Evolutionary conservation across 352 stramenopile genomes (phyloP), one percentile per base, ranked within the genome.

Genomic region (Hyaloperonospora brassicae): DNA sequence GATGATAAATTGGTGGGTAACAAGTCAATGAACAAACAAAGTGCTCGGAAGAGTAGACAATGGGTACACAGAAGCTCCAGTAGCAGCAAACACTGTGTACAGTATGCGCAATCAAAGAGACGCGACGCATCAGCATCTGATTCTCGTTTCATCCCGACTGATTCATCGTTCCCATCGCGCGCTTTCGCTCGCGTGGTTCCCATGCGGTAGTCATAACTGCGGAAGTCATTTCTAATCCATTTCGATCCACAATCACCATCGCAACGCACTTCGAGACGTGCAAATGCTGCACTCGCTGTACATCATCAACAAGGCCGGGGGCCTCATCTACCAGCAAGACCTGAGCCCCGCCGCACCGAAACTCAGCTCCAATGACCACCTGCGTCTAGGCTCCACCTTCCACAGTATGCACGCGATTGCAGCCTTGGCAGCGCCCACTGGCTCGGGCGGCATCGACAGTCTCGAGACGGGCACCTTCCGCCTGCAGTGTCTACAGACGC

Each of bases 331-430:
- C 70, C 88, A 96, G 66, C 79, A 96, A 67, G 84, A 97, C 61
- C 72, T 97, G 50, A 95, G 86, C 52, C 57, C 71, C 5, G 68
- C 72, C 1, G 89, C 88, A 40, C 86, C 90, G 30, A 84, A 86
- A 53, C 72, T 97, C 35, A 91, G 67, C 51, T 88, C 80, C 39
- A 97, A 97, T 62, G 91, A 97, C 58, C 91, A 93, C 62, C 68
- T 97, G 44, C 79, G 89, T 41, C 69, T 97, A 39, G 91, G 87
- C n/a, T 97, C 91, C 11, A 97, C 89, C 12, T 97, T 97, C 68
- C 91, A 97, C 68, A 93, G 82, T 54, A 93, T 97, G 73, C 87
- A 97, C 67, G 89, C 86, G 30, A 97, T 97, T 66, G 84, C 89
- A 13, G 80, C 84, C 40, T 62, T 95, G 47, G 84, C 89, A 10